Conservation (phyloP, 345 rosid species). For the Pugionium cornutum region DNA sequence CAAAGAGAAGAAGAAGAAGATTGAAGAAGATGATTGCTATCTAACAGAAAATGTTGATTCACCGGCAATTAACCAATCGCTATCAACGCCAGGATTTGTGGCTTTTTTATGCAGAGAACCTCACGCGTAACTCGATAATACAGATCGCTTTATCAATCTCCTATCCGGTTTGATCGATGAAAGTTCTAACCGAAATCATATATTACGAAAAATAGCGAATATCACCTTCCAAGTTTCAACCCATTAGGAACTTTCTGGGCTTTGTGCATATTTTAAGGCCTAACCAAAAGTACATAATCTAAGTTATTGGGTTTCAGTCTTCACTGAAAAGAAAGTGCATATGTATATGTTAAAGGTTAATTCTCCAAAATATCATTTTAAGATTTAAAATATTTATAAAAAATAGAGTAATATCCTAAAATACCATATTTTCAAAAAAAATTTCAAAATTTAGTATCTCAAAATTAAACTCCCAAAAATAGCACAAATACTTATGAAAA, state of each 20-base stretch:
- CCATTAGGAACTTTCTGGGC: slow-evolving; percentile 3
- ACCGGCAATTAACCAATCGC: slow-evolving; percentile 38
- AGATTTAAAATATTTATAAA: too few species aligned
- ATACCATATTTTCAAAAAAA: too few species aligned
- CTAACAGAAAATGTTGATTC: slow-evolving; percentile 12
- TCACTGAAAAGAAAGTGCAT: background rate
- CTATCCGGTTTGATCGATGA: slow-evolving; percentile 23
- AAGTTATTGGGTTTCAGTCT: background rate
- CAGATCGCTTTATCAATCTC: slow-evolving; percentile 22
- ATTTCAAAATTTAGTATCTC: too few species aligned
- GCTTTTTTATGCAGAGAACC: slow-evolving; percentile 20
- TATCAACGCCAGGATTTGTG: slow-evolving; percentile 32
- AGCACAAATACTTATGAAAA: too few species aligned
- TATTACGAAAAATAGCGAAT: background rate
- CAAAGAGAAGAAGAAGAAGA: slow-evolving; percentile 13
- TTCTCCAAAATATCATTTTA: too few species aligned
- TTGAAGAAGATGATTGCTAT: slow-evolving; percentile 24
- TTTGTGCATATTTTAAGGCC: slow-evolving; percentile 3
- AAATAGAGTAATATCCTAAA: too few species aligned
- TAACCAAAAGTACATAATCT: background rate
- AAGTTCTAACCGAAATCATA: slow-evolving; percentile 4
- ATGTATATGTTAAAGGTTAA: too few species aligned
- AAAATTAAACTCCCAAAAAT: too few species aligned
- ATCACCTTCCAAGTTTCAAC: background rate
- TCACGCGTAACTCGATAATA: slow-evolving; percentile 18